Percentiles rank a stretch among this genome's conserved stretches.
phyloP scores from a whole-genome alignment of 345 rosid species.

The Odontarrhena argentea region DNA sequence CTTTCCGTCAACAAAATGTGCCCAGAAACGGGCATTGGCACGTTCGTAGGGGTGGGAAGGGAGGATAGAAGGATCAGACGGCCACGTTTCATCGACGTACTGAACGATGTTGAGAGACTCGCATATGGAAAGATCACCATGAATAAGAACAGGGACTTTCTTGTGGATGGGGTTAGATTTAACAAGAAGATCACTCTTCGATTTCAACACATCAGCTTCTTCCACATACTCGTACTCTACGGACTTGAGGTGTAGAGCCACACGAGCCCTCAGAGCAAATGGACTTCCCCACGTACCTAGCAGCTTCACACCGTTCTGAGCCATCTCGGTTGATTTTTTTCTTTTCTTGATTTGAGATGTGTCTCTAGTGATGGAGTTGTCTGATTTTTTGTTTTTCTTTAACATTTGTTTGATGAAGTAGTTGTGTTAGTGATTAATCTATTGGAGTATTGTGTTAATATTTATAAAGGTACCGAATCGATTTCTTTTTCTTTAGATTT shows the following conservation, averaged over 20 bases:
- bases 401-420: slow-evolving; percentile 13
- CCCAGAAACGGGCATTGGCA: slow-evolving; percentile 75
- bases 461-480: slow-evolving; percentile 19
- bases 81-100: slow-evolving; percentile 74
- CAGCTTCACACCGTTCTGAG: slow-evolving; percentile 31
- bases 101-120: slow-evolving; percentile 75
- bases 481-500: neutral
- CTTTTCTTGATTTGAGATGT: slow-evolving; percentile 20
- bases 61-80: slow-evolving; percentile 52
- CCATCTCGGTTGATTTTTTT: slow-evolving; percentile 20
- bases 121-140: slow-evolving; percentile 56
- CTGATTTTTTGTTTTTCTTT: slow-evolving; percentile 15
- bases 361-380: slow-evolving; percentile 21
- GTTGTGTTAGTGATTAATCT: neutral
- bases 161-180: slow-evolving; percentile 77
- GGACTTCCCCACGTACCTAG: slow-evolving; percentile 41
- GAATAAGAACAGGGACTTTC: slow-evolving; percentile 80
- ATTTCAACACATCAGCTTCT: slow-evolving; percentile 33
- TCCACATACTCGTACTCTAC: slow-evolving; percentile 37
- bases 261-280: slow-evolving; percentile 37
- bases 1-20: slow-evolving; percentile 61
- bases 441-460: neutral
- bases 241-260: slow-evolving; percentile 41
- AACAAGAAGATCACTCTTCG: slow-evolving; percentile 70
- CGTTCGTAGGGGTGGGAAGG: slow-evolving; percentile 58